Conservation (phyloP, 2,329 filamentous ascomycete species). For the Fusarium staphyleae region DNA sequence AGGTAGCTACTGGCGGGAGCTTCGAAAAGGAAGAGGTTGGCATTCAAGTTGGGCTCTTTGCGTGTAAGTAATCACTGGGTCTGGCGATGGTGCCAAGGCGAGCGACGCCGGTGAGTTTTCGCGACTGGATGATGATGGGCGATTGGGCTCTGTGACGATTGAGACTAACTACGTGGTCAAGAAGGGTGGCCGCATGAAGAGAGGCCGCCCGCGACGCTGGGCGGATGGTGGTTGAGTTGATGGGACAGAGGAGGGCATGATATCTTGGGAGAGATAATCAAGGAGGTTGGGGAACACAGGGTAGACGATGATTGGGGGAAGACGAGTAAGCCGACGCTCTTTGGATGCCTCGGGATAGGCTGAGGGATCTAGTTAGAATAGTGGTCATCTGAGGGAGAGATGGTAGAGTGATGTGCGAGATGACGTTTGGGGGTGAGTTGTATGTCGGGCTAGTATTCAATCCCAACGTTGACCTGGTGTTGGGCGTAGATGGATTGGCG, state of each 20-base stretch:
- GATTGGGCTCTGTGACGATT: constrained; percentile 20
- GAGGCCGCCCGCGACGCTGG: constrained; percentile 35
- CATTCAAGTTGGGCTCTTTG: constrained; percentile 5
- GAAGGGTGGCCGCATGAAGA: constrained; percentile 35
- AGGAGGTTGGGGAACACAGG: constrained; percentile 39
- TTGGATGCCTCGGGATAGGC: background rate
- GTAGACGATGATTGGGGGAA: constrained; percentile 23
- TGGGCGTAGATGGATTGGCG: no score
- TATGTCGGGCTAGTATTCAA: no score
- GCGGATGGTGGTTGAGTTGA: constrained; percentile 25
- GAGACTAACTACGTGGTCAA: constrained; percentile 25
- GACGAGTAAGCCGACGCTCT: constrained; percentile 1
- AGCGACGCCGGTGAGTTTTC: background rate
- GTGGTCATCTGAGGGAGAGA: no score
- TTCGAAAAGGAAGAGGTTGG: constrained; percentile 15
- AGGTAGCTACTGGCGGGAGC: constrained; percentile 6
- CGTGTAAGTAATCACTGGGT: constrained; percentile 18
- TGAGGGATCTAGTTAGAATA: no score
- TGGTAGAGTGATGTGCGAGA: no score
- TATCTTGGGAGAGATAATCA: constrained; percentile 21
- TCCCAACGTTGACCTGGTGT: no score
- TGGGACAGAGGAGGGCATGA: constrained; percentile 19
- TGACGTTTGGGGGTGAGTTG: no score
- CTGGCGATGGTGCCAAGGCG: background rate
- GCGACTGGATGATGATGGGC: background rate